Percentiles rank a stretch among this genome's conserved stretches.
Evolutionary conservation across 345 rosid genomes (phyloP).

Genomic region (Cardiospermum halicacabum): DNA sequence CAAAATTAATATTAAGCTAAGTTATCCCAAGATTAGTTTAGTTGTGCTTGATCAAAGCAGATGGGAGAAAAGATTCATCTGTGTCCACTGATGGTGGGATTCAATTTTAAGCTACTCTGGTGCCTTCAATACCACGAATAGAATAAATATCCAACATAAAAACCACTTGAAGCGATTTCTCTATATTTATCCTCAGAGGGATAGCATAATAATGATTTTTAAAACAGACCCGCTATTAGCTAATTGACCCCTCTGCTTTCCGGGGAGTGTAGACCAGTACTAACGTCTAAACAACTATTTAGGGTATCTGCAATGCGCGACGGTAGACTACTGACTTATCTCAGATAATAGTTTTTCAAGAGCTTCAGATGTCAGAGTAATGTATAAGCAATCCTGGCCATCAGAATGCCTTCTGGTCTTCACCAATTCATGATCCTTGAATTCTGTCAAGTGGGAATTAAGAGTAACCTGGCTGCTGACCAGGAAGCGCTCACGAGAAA

Average conservation of each 20-base stretch:
- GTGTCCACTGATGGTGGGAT: too few relatives aligned
- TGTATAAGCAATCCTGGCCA: slow-evolving; percentile 84
- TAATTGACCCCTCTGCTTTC: not conserved
- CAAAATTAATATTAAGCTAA: too few relatives aligned
- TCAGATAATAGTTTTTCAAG: slow-evolving; percentile 61
- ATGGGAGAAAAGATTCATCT: too few relatives aligned
- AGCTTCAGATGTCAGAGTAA: slow-evolving; percentile 70
- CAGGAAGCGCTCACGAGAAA: slow-evolving; percentile 73
- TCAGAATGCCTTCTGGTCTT: slow-evolving; percentile 67
- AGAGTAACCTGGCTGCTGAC: slow-evolving; percentile 89
- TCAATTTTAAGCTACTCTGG: too few relatives aligned
- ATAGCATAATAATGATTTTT: too few relatives aligned
- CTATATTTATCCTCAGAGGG: too few relatives aligned
- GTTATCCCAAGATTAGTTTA: too few relatives aligned
- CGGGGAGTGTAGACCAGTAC: not conserved
- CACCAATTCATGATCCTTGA: slow-evolving; percentile 90
- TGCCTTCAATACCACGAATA: too few relatives aligned
- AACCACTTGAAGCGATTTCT: too few relatives aligned
- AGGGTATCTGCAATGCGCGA: not conserved
- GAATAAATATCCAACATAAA: too few relatives aligned
- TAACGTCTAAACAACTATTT: not conserved
- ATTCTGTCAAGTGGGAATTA: slow-evolving; percentile 86
- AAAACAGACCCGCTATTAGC: not conserved
- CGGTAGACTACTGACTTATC: slow-evolving; percentile 33
- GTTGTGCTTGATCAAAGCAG: too few relatives aligned